These are phyloP conservation scores for Pseudoperonospora humuli DNA, from an alignment of 352 stramenopile genomes.

Conservation along the genomic window DNA sequence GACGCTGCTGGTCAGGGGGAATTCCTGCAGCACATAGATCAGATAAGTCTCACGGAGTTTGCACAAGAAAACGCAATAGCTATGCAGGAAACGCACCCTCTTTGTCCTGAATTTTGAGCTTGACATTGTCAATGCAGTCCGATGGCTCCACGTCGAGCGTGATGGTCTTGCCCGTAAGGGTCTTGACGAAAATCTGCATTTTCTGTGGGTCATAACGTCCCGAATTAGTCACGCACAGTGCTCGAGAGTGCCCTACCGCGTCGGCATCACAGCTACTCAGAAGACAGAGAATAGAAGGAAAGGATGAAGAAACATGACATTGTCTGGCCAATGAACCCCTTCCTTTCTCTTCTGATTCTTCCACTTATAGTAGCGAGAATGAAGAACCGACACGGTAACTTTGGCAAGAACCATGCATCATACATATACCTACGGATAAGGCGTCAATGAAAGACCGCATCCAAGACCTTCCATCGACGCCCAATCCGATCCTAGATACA, in stretches of 20 bases:
- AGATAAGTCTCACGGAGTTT: background rate
- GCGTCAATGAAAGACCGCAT: slow-evolving; percentile 3
- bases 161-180: slow-evolving; percentile 98
- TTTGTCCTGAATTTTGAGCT: slow-evolving; percentile 99
- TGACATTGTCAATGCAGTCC: slow-evolving; percentile 99
- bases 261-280: slow-evolving; percentile 6
- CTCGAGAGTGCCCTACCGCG: slow-evolving; percentile 5
- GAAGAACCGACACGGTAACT: slow-evolving; percentile 12
- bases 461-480: background rate
- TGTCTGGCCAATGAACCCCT: background rate
- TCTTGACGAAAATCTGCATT: slow-evolving; percentile 96
- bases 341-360: background rate
- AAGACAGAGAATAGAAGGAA: background rate
- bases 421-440: slow-evolving; percentile 86
- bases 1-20: slow-evolving; percentile 98
- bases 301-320: background rate
- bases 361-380: slow-evolving; percentile 1
- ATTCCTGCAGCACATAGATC: slow-evolving; percentile 69
- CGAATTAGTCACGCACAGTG: slow-evolving; percentile 11
- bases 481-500: slow-evolving; percentile 86
- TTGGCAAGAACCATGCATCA: slow-evolving; percentile 45
- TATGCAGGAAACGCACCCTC: slow-evolving; percentile 69
- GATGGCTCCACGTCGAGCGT: slow-evolving; percentile 98
- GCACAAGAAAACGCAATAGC: background rate
- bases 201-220: slow-evolving; percentile 30